These are phyloP conservation scores for Coprinellus micaceus DNA, from an alignment of 768 basidiomycete species.

Conservation along the genomic window DNA sequence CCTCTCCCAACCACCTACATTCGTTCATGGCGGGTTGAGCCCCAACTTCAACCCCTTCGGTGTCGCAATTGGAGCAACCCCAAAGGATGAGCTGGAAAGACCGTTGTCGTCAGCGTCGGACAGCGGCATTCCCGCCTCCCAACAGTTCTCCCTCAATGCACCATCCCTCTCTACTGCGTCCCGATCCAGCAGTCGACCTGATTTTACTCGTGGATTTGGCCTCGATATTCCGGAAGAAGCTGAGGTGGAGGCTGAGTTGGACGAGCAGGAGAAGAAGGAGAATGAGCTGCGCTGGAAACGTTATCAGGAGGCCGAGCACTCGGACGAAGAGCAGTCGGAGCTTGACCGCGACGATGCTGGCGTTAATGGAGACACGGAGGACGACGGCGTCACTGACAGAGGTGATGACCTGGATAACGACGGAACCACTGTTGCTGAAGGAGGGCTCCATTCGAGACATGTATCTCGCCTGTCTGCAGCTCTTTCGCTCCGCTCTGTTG, in stretches of 20 bases:
- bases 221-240: constrained; percentile 75
- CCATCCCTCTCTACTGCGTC: constrained; percentile 38
- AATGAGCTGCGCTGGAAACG: constrained; percentile 42
- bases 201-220: constrained; percentile 79
- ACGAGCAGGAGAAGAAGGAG: constrained; percentile 30
- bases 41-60: constrained; percentile 64
- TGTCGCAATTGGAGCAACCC: constrained; percentile 38
- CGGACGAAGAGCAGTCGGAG: constrained; percentile 20
- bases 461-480: constrained; percentile 76
- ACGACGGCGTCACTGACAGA: constrained; percentile 22
- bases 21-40: constrained; percentile 32
- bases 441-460: constrained; percentile 35
- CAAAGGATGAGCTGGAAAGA: constrained; percentile 39
- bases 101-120: constrained; percentile 15
- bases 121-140: constrained; percentile 1
- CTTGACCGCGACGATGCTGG: constrained; percentile 4
- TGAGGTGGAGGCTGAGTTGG: constrained; percentile 52
- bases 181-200: constrained; percentile 54
- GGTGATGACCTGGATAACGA: constrained; percentile 36
- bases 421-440: constrained; percentile 20
- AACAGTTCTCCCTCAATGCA: neutral
- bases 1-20: constrained; percentile 55
- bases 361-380: constrained; percentile 19
- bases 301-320: constrained; percentile 20
- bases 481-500: constrained; percentile 61